Evolutionary conservation across 257 asterid species (phyloP).

Genomic region (Leonotis leonurus): DNA sequence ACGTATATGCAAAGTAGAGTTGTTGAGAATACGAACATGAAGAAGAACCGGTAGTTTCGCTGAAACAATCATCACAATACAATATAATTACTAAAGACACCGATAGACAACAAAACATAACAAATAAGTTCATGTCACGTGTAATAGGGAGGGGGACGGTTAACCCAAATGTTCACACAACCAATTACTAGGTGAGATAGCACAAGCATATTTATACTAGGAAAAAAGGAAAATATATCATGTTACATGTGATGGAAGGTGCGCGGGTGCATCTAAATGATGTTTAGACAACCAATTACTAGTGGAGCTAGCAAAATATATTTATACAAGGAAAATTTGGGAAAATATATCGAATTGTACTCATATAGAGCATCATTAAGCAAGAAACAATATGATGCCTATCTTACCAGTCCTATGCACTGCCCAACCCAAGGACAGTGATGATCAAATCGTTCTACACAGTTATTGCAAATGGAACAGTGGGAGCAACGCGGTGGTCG

Average conservation of each 20-base stretch:
- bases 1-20: constrained; percentile 89
- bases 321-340: too few relatives aligned
- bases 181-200: not conserved
- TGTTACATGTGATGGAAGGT: too few relatives aligned
- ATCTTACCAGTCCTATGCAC: constrained; percentile 88
- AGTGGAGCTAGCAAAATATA: too few relatives aligned
- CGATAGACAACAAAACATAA: not conserved
- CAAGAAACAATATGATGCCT: too few relatives aligned
- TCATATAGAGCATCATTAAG: too few relatives aligned
- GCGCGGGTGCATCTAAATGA: too few relatives aligned
- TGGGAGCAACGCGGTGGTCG: constrained; percentile 99
- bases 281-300: too few relatives aligned
- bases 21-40: constrained; percentile 98
- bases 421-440: constrained; percentile 99
- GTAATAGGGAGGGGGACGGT: not conserved
- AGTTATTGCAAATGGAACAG: constrained; percentile 95
- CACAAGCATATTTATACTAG: not conserved
- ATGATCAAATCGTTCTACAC: constrained; percentile 92
- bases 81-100: not conserved
- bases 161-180: not conserved
- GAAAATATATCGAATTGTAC: too few relatives aligned
- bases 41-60: constrained; percentile 98
- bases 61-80: constrained; percentile 30
- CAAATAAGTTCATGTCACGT: not conserved
- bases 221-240: not conserved